Percentiles rank a stretch among this genome's conserved stretches.
Conservation (phyloP, 495 filamentous ascomycete species). For the Rhypophila decipiens region DNA sequence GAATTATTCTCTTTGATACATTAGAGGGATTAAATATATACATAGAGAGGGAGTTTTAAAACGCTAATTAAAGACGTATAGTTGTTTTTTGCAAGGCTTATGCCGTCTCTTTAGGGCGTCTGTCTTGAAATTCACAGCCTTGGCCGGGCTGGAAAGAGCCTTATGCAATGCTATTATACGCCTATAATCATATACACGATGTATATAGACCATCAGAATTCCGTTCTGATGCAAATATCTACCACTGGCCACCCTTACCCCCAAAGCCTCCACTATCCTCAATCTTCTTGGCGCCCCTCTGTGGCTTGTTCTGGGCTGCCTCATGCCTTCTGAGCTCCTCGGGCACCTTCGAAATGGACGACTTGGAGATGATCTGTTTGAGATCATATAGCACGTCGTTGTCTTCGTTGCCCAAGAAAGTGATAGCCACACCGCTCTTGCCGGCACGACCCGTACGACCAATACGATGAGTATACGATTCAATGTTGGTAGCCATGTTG, state of each 20-base stretch:
- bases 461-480: conserved; percentile 96
- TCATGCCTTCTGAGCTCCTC: conserved; percentile 93
- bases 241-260: conserved; percentile 24
- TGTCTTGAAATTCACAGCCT: no score
- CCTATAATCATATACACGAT: no score
- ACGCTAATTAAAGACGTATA: no score
- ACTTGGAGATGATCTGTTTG: conserved; percentile 94
- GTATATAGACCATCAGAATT: no score
- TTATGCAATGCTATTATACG: no score
- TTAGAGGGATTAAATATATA: no score
- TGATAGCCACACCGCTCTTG: conserved; percentile 95
- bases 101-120: no score
- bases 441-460: conserved; percentile 97
- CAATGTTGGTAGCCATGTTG: conserved; percentile 94
- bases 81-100: no score
- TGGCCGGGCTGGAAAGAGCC: no score
- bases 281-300: conserved; percentile 26
- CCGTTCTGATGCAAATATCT: background rate
- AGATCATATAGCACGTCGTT: conserved; percentile 91
- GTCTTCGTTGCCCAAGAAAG: conserved; percentile 93
- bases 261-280: conserved; percentile 24
- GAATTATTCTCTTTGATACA: no score
- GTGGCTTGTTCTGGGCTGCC: conserved; percentile 74
- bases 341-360: conserved; percentile 79
- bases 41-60: no score